These are phyloP conservation scores for Phytophthora fragariae DNA, from an alignment of 352 stramenopile species.

Conservation along the genomic window DNA sequence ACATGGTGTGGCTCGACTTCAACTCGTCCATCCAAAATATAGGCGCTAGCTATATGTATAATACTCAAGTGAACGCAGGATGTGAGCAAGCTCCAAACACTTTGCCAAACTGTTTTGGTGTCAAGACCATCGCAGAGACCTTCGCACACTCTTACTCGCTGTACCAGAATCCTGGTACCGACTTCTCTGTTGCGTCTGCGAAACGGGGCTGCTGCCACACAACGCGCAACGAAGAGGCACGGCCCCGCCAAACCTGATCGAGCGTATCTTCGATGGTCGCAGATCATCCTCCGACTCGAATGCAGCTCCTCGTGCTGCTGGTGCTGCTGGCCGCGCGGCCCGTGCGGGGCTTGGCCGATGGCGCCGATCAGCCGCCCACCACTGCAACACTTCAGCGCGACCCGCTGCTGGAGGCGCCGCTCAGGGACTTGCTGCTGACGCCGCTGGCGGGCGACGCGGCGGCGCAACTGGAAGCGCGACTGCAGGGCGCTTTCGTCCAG, in stretches of 20 bases:
- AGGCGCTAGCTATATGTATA: too few relatives aligned
- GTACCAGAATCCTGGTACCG: not conserved
- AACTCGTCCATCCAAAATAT: too few relatives aligned
- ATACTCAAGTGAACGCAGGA: too few relatives aligned
- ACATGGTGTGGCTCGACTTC: too few relatives aligned
- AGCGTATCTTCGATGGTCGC: conserved; percentile 30
- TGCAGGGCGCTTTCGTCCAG: conserved; percentile 39
- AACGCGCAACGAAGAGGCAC: not conserved
- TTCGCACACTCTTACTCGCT: too few relatives aligned
- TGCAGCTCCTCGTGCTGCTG: not conserved
- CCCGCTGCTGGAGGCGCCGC: conserved; percentile 30
- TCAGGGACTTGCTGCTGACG: conserved; percentile 35
- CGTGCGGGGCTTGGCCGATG: not conserved
- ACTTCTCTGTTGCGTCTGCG: not conserved
- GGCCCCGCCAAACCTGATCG: not conserved
- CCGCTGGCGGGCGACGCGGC: conserved; percentile 27
- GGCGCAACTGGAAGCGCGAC: conserved; percentile 38
- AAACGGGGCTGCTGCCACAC: not conserved
- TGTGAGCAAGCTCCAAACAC: too few relatives aligned
- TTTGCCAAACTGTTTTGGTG: too few relatives aligned
- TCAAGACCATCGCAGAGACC: too few relatives aligned
- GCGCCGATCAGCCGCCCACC: not conserved
- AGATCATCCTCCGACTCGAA: not conserved
- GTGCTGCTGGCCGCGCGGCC: not conserved
- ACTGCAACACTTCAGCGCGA: conserved; percentile 30